phyloP scores from a whole-genome alignment of 257 asterid species.

The Cinchona pubescens region DNA sequence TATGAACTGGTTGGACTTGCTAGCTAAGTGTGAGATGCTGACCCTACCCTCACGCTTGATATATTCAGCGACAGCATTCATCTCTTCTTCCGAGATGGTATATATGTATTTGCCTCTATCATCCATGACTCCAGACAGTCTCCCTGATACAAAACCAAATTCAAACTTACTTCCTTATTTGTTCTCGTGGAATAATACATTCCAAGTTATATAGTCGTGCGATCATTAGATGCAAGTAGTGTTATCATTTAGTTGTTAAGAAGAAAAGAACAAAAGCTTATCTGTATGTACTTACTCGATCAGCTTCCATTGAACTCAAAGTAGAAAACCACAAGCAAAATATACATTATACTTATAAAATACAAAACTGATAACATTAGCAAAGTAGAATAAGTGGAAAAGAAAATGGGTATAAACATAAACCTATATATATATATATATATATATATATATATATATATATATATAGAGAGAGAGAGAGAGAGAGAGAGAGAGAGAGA shows the following conservation, averaged over 20 bases:
- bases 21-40: slow-evolving; percentile 89
- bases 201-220: not conserved
- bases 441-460: too few species aligned
- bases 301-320: not conserved
- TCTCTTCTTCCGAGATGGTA: slow-evolving; percentile 85
- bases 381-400: not conserved
- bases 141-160: slow-evolving; percentile 44
- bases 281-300: not conserved
- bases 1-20: slow-evolving; percentile 93
- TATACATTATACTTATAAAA: not conserved
- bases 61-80: slow-evolving; percentile 96
- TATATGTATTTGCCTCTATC: slow-evolving; percentile 95
- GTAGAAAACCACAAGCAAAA: not conserved
- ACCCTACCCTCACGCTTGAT: slow-evolving; percentile 91
- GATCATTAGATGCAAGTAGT: not conserved
- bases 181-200: not conserved
- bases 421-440: not conserved
- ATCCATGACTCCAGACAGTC: slow-evolving; percentile 96
- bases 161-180: not conserved
- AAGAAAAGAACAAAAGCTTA: not conserved
- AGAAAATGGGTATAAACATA: not conserved
- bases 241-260: too few species aligned
- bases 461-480: too few species aligned
- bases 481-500: too few species aligned
- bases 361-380: not conserved